Evolutionary conservation across 2,329 filamentous ascomycete genomes (phyloP), one percentile per base, ranked within the genome.

Genomic region (Aspergillus brunneoviolaceus): DNA sequence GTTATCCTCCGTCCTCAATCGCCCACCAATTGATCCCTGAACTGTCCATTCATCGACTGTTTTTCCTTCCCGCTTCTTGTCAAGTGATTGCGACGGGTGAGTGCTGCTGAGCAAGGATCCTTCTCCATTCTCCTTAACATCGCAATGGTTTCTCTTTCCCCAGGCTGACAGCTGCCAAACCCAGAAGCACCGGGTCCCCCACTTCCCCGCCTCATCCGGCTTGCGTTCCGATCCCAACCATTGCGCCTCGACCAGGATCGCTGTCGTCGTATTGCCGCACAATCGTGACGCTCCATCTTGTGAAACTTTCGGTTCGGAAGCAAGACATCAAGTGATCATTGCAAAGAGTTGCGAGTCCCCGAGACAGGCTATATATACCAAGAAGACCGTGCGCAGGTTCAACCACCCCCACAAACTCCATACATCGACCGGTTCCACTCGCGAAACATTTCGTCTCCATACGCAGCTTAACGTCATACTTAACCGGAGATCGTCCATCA

Each of bases 171-270:
- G 54, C 50, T 53, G 49, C 50, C 51, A 49, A 48, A 42, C 45
- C 31, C 51, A 55, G 50, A 23, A 25, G 12, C 50, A 39, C 52
- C 53, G 42, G 35, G 35, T 65, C 56, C 70, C 66, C 70, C 70
- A 71, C 70, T 70, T 68, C 68, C 71, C 70, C 69, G 60, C 69
- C 61, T 59, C 55, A 60, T 49, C 57, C 63, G 52, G 54, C 56
- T 58, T 59, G 45, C 49, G 59, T 65, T 49, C 57, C 63, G 58
- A 68, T 64, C 64, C 55, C 57, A 61, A 48, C 49, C 39, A 45
- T 45, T 47, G 39, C 53, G 50, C 52, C 52, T 49, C 29, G 42
- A 33, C 45, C 57, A 56, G 33, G 51, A 14, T 61, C 42, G 55
- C 47, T 33, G 48, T 51, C 39, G 42, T 49, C 53, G 63, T 57